Conservation (phyloP, 1,284 basidiomycete genomes). For the Cutaneotrichosporon sp. region DNA sequence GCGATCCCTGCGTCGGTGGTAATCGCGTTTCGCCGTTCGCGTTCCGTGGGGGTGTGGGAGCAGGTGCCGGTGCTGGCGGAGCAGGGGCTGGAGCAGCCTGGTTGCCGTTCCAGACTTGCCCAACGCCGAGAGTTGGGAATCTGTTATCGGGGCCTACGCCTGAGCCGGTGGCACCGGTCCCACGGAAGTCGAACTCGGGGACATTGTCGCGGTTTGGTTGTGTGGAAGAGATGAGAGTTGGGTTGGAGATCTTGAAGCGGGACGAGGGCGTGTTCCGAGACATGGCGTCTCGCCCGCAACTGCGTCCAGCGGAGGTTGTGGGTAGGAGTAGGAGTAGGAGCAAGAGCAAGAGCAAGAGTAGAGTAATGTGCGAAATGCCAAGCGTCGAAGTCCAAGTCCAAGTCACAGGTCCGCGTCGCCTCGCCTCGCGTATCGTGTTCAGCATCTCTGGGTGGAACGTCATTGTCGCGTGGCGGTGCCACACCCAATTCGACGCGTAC, state of each 20-base stretch:
- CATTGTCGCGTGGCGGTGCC: background rate
- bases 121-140: background rate
- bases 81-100: background rate
- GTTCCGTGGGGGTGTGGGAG: too few relatives aligned
- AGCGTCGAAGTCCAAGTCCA: too few relatives aligned
- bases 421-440: too few relatives aligned
- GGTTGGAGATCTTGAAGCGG: slow-evolving; percentile 39
- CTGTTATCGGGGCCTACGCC: background rate
- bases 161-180: background rate
- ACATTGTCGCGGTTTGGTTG: background rate
- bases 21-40: background rate
- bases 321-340: background rate
- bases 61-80: too few relatives aligned
- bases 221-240: slow-evolving; percentile 6
- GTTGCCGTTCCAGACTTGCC: background rate
- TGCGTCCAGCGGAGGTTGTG: background rate
- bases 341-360: background rate
- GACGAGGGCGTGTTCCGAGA: slow-evolving; percentile 24
- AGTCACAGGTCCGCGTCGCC: too few relatives aligned
- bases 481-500: background rate
- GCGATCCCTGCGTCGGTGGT: background rate
- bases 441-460: background rate
- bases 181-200: slow-evolving; percentile 10
- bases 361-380: background rate
- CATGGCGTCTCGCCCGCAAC: slow-evolving; percentile 12